phyloP scores from a whole-genome alignment of 805 yeast species.

The Brettanomyces bruxellensis region DNA sequence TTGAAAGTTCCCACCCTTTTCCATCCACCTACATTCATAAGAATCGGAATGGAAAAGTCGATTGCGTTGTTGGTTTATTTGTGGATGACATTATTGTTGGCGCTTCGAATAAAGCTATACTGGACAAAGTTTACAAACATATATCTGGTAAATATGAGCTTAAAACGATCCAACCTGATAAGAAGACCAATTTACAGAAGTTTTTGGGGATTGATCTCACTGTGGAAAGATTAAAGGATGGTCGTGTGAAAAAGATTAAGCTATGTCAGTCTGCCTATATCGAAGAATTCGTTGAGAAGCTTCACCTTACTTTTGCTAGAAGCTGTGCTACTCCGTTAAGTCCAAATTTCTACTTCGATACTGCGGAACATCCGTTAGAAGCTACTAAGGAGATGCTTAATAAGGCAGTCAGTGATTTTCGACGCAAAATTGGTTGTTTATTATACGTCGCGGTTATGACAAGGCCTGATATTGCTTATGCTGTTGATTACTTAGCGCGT shows the following conservation, averaged over 20 bases:
- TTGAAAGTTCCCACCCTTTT: not conserved
- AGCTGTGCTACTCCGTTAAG: too few species aligned
- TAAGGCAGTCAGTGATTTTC: too few species aligned
- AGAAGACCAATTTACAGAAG: not conserved
- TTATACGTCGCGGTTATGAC: too few species aligned
- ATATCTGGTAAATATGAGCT: not conserved
- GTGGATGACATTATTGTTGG: too few species aligned
- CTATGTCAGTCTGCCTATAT: not conserved
- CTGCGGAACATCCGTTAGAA: too few species aligned
- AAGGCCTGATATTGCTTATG: too few species aligned
- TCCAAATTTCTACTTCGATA: too few species aligned
- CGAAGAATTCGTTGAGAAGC: not conserved
- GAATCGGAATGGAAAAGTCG: not conserved
- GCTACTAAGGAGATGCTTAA: too few species aligned
- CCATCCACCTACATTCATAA: not conserved
- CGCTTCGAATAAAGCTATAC: not conserved
- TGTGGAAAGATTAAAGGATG: not conserved
- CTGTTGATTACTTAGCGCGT: too few species aligned
- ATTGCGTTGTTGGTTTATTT: not conserved
- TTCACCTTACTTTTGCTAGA: too few species aligned
- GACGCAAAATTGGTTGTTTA: too few species aligned
- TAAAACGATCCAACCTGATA: not conserved
- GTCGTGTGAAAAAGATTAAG: not conserved
- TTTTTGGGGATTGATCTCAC: not conserved
- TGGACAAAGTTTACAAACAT: not conserved